Evolutionary conservation across 148 eudicot genomes (phyloP), one percentile per base, ranked within the genome.

Genomic region (Mesembryanthemum crystallinum): DNA sequence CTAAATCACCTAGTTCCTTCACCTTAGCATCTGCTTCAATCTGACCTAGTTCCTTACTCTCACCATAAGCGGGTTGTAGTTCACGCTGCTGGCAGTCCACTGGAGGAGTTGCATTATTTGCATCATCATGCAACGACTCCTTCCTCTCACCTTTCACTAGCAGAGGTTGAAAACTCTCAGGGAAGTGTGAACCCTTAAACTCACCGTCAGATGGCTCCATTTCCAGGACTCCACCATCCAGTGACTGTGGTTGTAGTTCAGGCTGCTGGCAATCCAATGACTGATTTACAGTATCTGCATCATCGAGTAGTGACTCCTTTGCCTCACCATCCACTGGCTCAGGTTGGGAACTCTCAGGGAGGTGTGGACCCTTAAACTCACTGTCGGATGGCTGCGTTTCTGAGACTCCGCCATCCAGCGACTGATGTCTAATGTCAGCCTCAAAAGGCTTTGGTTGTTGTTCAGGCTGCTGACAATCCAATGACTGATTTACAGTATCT

Each of bases 11-110:
- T 51, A 32, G 79, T 32, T 79, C 75, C 37, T 52, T 51, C 43
- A 69, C 62, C 60, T 78, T 63, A 28, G 64, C 75, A 51, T 64
- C 72, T 32, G 60, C 77, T 64, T 67, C 78, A 55, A 28, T 54
- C 14, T 25, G 47, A 69, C 23, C 77, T 4, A 32, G 28, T 71
- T 76, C 74, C 63, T 24, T 58, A 33, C 27, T 28, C 67, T 47
- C 77, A 49, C 49, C 80, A 43, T 66, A 65, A 59, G 12, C 72
- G 63, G 57, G 35, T 51, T 37, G 61, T 9, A 62, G 37, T 27
- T 63, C 24, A 42, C 17, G 59, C 72, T 64, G 65, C 61, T 29
- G 42, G 29, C 37, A 69, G 59, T 49, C 71, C 20, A n/a, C 33
- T 32, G 70, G 49, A 43, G 32, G 63, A 66, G 58, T 5, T 63